phyloP scores from a whole-genome alignment of 2,329 filamentous ascomycete genomes.

The Monosporascus sp. region DNA sequence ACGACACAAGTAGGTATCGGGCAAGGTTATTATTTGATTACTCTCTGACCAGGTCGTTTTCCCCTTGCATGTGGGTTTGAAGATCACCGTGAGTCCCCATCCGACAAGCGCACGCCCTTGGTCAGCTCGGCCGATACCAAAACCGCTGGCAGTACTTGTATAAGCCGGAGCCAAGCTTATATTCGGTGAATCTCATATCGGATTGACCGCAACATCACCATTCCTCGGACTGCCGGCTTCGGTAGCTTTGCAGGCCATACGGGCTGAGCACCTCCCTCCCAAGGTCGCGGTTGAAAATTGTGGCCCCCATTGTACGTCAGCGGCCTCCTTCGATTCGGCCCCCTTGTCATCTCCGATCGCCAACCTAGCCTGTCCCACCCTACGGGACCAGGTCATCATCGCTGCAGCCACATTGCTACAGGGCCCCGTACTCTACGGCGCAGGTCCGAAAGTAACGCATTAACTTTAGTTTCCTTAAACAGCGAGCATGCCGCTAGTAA shows the following conservation, averaged over 20 bases:
- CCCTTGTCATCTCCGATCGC: neutral
- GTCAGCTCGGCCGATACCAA: neutral
- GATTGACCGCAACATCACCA: neutral
- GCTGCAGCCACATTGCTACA: slow-evolving; percentile 17
- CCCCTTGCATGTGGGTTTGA: neutral
- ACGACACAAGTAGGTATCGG: no score
- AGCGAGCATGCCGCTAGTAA: slow-evolving; percentile 36
- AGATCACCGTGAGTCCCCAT: neutral
- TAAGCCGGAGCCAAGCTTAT: neutral
- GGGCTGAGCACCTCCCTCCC: neutral
- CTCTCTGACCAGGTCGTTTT: neutral
- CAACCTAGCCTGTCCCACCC: neutral
- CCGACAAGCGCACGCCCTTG: neutral
- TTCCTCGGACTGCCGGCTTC: neutral
- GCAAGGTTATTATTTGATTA: no score
- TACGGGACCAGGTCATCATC: slow-evolving; percentile 7
- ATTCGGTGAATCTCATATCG: neutral
- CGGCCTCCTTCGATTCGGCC: neutral
- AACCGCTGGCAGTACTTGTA: neutral
- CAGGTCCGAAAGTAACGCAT: slow-evolving; percentile 6
- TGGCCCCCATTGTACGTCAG: neutral
- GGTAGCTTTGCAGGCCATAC: neutral
- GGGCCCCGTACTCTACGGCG: slow-evolving; percentile 16
- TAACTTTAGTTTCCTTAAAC: slow-evolving; percentile 24
- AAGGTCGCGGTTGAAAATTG: neutral